Evolutionary conservation across 2,329 filamentous ascomycete genomes (phyloP), one percentile per base, ranked within the genome.

Genomic region (Pseudomassariella vexata): DNA sequence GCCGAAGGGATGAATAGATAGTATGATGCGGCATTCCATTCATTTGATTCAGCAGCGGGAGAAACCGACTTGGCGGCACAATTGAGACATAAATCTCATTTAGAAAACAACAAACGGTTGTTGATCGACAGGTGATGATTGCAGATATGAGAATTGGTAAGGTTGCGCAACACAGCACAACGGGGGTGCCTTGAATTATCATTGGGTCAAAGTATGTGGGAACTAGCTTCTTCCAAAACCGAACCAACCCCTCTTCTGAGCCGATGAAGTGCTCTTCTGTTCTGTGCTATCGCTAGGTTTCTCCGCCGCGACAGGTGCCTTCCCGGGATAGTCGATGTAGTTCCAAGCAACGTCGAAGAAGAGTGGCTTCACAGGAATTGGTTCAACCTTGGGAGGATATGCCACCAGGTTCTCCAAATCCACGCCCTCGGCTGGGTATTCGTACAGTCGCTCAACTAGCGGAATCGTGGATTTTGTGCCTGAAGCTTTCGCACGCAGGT

Each of bases 331-430:
- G 29, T 87, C 79, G 40, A 98, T 89, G 55, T 95, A 96, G 56
- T 96, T 96, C 85, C 87, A 98, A 8, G 92, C 92, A 6, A 95
- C 82, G 53, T 98, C 92, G 37, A 96, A 76, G 68, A 96, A 96
- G 20, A 96, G 70, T 18, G 92, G 92, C 66, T 98, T 98, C 32
- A 95, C 82, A 0, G 92, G 88, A 23, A 96, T 78, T 2, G 83
- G 73, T 40, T 85, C 78, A 44, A 95, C 65, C 52, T 79, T 84
- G 2, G 90, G 89, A 9, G 92, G 92, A 57, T 89, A 95, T 5
- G 79, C 75, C 28, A 96, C 89, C 17, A 98, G 65, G 45, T 90
- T 90, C 24, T 69, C 69, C 17, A 95, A 67, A 53, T 95, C 79
- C 8, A 87, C 74, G 19, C 74, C 77, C 17, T 73, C 74, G 4